These are phyloP conservation scores for Batkoa obscura DNA, from an alignment of 371 early-diverging fungal species.

Conservation along the genomic window DNA sequence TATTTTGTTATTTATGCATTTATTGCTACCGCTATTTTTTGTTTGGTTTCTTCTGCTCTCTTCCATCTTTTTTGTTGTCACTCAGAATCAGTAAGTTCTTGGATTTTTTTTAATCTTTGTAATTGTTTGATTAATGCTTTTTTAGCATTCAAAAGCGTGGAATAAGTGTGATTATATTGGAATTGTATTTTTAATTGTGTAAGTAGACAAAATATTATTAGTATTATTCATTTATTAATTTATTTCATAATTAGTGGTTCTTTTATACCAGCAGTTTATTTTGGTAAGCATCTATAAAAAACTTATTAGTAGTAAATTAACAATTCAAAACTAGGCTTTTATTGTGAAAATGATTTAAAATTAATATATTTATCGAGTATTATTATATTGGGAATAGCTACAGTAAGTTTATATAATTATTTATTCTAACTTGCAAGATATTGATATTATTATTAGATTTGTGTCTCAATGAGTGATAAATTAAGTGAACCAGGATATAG, in stretches of 20 bases:
- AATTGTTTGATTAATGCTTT: background rate
- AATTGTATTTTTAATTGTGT: conserved; percentile 67
- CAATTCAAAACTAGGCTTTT: conserved; percentile 25
- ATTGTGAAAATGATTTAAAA: conserved; percentile 36
- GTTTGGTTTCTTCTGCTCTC: conserved; percentile 55
- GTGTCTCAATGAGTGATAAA: conserved; percentile 29
- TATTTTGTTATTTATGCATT: conserved; percentile 41
- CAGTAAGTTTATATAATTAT: conserved; percentile 15
- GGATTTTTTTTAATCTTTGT: conserved; percentile 23
- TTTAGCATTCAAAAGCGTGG: conserved; percentile 27
- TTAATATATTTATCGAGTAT: conserved; percentile 40
- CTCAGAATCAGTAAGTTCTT: conserved; percentile 38
- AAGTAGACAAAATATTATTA: conserved; percentile 11
- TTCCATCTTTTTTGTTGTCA: conserved; percentile 83
- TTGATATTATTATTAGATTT: conserved; percentile 16
- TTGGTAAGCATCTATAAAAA: conserved; percentile 15
- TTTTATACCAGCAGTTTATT: conserved; percentile 50
- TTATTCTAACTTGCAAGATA: background rate
- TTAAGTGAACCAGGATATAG: conserved; percentile 60
- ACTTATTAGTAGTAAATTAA: conserved; percentile 15
- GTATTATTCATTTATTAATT: background rate
- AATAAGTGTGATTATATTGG: conserved; percentile 87
- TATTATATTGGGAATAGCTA: conserved; percentile 34
- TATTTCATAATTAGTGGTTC: conserved; percentile 24
- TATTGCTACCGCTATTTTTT: conserved; percentile 45